phyloP scores from a whole-genome alignment of 768 basidiomycete genomes.

The Russula earlei region DNA sequence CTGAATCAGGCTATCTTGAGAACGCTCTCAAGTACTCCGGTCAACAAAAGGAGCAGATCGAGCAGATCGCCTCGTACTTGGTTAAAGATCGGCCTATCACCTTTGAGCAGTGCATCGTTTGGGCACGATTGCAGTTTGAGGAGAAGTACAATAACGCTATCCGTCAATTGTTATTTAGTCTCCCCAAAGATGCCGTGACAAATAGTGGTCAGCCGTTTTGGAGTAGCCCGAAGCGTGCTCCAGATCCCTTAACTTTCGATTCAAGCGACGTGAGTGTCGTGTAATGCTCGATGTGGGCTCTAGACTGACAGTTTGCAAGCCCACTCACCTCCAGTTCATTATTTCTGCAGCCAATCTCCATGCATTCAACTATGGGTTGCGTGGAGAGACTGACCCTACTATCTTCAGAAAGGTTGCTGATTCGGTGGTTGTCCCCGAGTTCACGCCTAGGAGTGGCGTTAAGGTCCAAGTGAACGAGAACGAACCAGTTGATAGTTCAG shows the following conservation, averaged over 20 bases:
- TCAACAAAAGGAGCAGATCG: slow-evolving; percentile 82
- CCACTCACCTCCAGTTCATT: slow-evolving; percentile 79
- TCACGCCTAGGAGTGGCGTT: slow-evolving; percentile 86
- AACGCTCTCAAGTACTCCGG: slow-evolving; percentile 84
- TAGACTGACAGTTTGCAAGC: slow-evolving; percentile 34
- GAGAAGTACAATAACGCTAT: slow-evolving; percentile 89
- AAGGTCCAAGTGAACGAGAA: slow-evolving; percentile 91
- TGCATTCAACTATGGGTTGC: slow-evolving; percentile 95
- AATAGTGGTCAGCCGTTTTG: slow-evolving; percentile 95
- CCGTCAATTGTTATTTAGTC: slow-evolving; percentile 82
- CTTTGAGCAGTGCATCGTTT: slow-evolving; percentile 94
- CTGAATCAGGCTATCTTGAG: slow-evolving; percentile 93
- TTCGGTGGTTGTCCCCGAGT: slow-evolving; percentile 79
- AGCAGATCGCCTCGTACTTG: slow-evolving; percentile 81
- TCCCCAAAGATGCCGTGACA: slow-evolving; percentile 90
- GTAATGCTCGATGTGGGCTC: background rate
- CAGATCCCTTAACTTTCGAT: slow-evolving; percentile 82
- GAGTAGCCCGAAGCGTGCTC: slow-evolving; percentile 97
- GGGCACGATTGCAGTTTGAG: slow-evolving; percentile 95
- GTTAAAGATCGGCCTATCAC: slow-evolving; percentile 90
- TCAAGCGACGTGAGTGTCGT: slow-evolving; percentile 65
- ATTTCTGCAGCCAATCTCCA: slow-evolving; percentile 93
- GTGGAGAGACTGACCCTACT: slow-evolving; percentile 72
- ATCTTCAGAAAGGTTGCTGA: slow-evolving; percentile 81
- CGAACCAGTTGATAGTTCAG: slow-evolving; percentile 61